Conservation (phyloP, 2,329 filamentous ascomycete species). For the Colletotrichum abscissum region DNA sequence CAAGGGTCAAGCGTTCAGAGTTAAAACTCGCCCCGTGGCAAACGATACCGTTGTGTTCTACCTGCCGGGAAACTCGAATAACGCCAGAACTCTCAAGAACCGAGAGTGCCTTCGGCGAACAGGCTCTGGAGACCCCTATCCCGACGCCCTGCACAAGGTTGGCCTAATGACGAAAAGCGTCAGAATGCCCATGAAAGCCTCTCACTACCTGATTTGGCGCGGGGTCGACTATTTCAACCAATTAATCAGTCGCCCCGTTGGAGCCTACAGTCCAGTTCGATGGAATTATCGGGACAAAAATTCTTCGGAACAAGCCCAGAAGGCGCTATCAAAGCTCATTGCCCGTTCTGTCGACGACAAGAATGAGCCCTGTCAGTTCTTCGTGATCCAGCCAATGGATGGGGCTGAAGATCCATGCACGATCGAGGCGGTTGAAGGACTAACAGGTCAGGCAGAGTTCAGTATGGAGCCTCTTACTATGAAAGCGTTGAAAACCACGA, state of each 20-base stretch:
- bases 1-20: neutral
- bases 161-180: neutral
- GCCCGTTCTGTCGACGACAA: neutral
- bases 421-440: neutral
- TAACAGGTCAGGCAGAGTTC: slow-evolving; percentile 3
- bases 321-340: slow-evolving; percentile 26
- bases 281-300: slow-evolving; percentile 2
- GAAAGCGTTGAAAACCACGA: slow-evolving; percentile 13
- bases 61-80: slow-evolving; percentile 15
- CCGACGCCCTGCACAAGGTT: slow-evolving; percentile 9
- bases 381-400: slow-evolving; percentile 32
- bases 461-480: neutral
- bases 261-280: neutral
- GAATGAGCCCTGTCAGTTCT: slow-evolving; percentile 21
- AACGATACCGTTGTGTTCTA: slow-evolving; percentile 22
- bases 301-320: neutral
- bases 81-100: neutral
- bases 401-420: neutral
- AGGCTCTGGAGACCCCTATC: slow-evolving; percentile 11
- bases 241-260: neutral
- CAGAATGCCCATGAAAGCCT: neutral
- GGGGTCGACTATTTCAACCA: slow-evolving; percentile 33
- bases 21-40: neutral
- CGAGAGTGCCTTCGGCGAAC: slow-evolving; percentile 7
- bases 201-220: slow-evolving; percentile 24